These are phyloP conservation scores for Lodderomyces pseudojiufengensis DNA, from an alignment of 1,139 yeast species.

Conservation along the genomic window DNA sequence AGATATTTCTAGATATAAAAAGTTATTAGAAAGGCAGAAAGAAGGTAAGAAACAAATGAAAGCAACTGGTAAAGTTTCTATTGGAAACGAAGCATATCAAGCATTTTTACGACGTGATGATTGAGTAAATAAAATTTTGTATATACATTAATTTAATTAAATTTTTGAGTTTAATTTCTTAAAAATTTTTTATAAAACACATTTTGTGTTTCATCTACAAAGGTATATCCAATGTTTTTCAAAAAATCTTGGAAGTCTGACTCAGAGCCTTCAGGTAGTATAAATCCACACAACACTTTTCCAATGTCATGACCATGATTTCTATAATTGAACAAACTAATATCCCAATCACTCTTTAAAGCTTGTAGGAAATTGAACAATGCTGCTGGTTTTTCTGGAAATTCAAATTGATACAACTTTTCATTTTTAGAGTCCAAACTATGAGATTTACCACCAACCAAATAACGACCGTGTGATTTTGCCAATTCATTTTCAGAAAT, in stretches of 20 bases:
- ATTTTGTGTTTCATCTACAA: conserved; percentile 79
- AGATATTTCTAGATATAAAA: conserved; percentile 86
- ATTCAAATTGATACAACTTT: conserved; percentile 78
- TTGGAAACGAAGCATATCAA: conserved; percentile 83
- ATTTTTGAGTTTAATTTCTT: conserved; percentile 16
- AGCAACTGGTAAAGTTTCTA: conserved; percentile 70
- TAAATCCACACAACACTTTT: conserved; percentile 84
- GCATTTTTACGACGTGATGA: conserved; percentile 49
- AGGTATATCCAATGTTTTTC: conserved; percentile 69
- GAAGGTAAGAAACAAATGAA: conserved; percentile 90
- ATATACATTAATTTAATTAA: not conserved
- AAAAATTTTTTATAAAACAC: conserved; percentile 77
- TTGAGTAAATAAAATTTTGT: conserved; percentile 8
- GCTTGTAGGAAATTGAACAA: conserved; percentile 71
- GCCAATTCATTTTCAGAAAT: conserved; percentile 93
- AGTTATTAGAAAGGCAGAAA: conserved; percentile 81
- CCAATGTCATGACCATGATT: conserved; percentile 96
- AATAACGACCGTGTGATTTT: conserved; percentile 90
- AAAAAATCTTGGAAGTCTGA: conserved; percentile 66
- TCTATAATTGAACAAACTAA: conserved; percentile 92
- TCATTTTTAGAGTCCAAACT: conserved; percentile 46
- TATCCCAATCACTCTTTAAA: conserved; percentile 79
- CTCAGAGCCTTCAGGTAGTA: conserved; percentile 70
- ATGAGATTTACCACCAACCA: conserved; percentile 80
- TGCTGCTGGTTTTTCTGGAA: conserved; percentile 98